Percentiles rank a stretch among this genome's conserved stretches.
Evolutionary conservation across 2,329 filamentous ascomycete species (phyloP).

Genomic region (Fusarium neocosmosporiellum): DNA sequence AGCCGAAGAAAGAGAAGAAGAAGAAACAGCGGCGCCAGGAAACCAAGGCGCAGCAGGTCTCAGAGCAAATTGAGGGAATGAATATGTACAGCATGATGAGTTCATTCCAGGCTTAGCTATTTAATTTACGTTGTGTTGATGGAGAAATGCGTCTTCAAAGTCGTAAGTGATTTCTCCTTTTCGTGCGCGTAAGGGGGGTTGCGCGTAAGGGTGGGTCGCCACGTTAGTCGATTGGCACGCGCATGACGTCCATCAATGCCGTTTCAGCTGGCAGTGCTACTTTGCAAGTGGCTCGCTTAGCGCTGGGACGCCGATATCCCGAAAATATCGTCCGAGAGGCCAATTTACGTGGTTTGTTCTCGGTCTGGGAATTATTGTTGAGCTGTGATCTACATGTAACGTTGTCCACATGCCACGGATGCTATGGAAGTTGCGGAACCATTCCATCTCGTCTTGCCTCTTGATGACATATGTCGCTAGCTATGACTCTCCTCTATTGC

Average conservation of each 20-base stretch:
- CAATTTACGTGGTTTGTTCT: neutral
- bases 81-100: too few relatives aligned
- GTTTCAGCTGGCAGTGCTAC: neutral
- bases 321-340: neutral
- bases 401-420: neutral
- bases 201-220: too few relatives aligned
- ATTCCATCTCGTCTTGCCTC: neutral
- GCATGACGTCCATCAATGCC: neutral
- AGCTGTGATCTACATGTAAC: neutral
- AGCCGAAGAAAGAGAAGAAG: too few relatives aligned
- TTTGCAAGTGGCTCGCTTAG: neutral
- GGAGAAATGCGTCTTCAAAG: too few relatives aligned
- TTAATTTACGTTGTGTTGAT: too few relatives aligned
- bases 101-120: too few relatives aligned
- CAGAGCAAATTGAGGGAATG: too few relatives aligned
- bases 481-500: neutral
- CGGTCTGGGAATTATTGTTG: neutral
- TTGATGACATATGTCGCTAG: neutral
- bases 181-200: too few relatives aligned
- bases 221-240: neutral
- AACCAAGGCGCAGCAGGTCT: too few relatives aligned
- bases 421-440: neutral
- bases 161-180: too few relatives aligned
- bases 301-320: neutral
- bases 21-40: too few relatives aligned